Conservation (phyloP, 2,329 filamentous ascomycete genomes). For the Ilyonectria destructans region DNA sequence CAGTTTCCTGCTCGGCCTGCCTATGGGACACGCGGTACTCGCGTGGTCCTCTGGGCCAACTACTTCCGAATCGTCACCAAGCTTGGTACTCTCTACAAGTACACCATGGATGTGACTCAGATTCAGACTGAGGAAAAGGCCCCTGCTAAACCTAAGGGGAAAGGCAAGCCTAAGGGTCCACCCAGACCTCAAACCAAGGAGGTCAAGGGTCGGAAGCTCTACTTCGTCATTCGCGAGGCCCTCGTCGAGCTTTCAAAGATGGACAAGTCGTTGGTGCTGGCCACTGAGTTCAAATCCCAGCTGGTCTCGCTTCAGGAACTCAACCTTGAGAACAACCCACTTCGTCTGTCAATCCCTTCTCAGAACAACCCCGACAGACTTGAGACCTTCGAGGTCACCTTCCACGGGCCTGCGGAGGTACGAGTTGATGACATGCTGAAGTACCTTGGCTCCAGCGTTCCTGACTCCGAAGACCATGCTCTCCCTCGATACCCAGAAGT, state of each 20-base stretch:
- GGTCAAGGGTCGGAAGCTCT: constrained; percentile 62
- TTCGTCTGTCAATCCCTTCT: constrained; percentile 55
- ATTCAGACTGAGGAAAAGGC: constrained; percentile 29
- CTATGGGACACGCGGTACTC: constrained; percentile 62
- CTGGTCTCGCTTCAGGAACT: constrained; percentile 61
- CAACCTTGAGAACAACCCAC: constrained; percentile 51
- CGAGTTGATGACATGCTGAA: constrained; percentile 59
- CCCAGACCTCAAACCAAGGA: constrained; percentile 43
- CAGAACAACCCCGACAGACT: constrained; percentile 51
- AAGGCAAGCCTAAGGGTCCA: constrained; percentile 27
- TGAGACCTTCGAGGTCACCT: constrained; percentile 59
- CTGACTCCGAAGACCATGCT: constrained; percentile 52
- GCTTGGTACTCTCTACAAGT: constrained; percentile 60
- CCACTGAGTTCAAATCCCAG: constrained; percentile 68
- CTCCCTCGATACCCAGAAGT: constrained; percentile 67
- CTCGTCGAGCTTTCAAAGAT: constrained; percentile 55
- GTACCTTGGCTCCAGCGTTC: constrained; percentile 63
- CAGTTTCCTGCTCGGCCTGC: constrained; percentile 65
- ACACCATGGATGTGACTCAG: constrained; percentile 60
- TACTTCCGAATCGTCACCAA: constrained; percentile 65
- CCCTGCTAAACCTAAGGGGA: constrained; percentile 16
- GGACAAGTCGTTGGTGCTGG: constrained; percentile 53
- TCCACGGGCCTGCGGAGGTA: constrained; percentile 59
- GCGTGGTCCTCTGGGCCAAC: constrained; percentile 68
- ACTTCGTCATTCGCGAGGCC: constrained; percentile 59